These are phyloP conservation scores for Puccinia coronata DNA, from an alignment of 1,284 basidiomycete genomes.

Conservation along the genomic window DNA sequence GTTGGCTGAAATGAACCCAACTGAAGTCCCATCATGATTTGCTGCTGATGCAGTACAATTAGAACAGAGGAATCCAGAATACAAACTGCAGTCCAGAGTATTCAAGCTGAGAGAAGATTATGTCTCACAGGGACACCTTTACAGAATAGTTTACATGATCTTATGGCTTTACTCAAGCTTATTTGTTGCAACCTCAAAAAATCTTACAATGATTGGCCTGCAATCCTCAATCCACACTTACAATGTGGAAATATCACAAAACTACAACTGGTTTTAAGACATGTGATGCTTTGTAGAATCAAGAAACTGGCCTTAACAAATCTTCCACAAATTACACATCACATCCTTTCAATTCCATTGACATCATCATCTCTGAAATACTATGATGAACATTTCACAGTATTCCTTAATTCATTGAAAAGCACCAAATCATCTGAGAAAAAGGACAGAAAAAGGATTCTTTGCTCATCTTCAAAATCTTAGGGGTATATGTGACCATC, in stretches of 20 bases:
- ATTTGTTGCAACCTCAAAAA: constrained; percentile 70
- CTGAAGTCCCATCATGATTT: not conserved
- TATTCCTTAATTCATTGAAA: not conserved
- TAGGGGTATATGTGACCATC: constrained; percentile 5
- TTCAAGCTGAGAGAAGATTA: constrained; percentile 86
- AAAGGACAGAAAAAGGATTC: not conserved
- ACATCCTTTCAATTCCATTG: not conserved
- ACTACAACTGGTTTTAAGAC: not conserved
- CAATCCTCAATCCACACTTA: not conserved
- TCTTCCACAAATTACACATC: not conserved
- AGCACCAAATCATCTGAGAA: not conserved
- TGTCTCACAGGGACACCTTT: constrained; percentile 97
- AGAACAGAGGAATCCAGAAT: constrained; percentile 93
- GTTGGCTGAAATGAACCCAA: too few relatives aligned
- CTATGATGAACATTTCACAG: not conserved
- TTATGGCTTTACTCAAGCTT: constrained; percentile 95
- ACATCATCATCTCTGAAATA: not conserved
- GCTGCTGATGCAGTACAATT: constrained; percentile 64
- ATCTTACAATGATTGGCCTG: not conserved
- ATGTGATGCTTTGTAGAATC: not conserved
- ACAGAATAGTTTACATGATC: constrained; percentile 97
- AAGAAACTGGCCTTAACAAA: not conserved
- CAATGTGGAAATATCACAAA: not conserved
- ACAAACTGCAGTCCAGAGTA: constrained; percentile 88
- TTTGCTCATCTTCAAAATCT: constrained; percentile 1